Evolutionary conservation across 352 stramenopile species (phyloP).

Genomic region (Phytophthora pluvialis): DNA sequence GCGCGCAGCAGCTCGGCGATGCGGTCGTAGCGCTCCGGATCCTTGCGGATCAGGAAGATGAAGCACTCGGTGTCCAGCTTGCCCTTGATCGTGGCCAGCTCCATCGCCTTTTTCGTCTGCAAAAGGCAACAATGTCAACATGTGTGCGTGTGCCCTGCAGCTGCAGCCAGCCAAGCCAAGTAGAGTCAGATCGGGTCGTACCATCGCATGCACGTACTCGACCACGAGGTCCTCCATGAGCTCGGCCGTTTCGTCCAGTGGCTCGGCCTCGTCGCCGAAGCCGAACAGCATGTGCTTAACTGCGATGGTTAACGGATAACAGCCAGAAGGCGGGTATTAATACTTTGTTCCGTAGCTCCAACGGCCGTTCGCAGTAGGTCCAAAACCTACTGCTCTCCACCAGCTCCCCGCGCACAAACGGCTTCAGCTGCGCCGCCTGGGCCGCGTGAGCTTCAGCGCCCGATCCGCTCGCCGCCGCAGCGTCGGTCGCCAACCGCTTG

Average conservation of each 20-base stretch:
- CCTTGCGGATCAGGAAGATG: slow-evolving; percentile 90
- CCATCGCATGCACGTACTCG: slow-evolving; percentile 85
- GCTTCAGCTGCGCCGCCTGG: slow-evolving; percentile 57
- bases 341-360: neutral
- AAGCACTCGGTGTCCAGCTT: slow-evolving; percentile 91
- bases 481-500: slow-evolving; percentile 36
- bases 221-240: slow-evolving; percentile 89
- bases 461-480: slow-evolving; percentile 8
- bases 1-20: slow-evolving; percentile 83
- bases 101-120: slow-evolving; percentile 89
- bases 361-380: neutral
- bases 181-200: slow-evolving; percentile 27
- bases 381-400: slow-evolving; percentile 79
- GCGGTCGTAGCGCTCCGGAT: slow-evolving; percentile 81
- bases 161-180: neutral
- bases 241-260: slow-evolving; percentile 73
- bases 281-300: slow-evolving; percentile 92
- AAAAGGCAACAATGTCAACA: slow-evolving; percentile 8
- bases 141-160: neutral
- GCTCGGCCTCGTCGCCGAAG: slow-evolving; percentile 80
- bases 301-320: slow-evolving; percentile 19
- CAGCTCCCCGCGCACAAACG: slow-evolving; percentile 80
- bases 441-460: slow-evolving; percentile 14
- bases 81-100: slow-evolving; percentile 80
- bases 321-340: slow-evolving; percentile 5